These are phyloP conservation scores for Naegleria lovaniensis DNA, from an alignment of 208 protist genomes.

Conservation along the genomic window DNA sequence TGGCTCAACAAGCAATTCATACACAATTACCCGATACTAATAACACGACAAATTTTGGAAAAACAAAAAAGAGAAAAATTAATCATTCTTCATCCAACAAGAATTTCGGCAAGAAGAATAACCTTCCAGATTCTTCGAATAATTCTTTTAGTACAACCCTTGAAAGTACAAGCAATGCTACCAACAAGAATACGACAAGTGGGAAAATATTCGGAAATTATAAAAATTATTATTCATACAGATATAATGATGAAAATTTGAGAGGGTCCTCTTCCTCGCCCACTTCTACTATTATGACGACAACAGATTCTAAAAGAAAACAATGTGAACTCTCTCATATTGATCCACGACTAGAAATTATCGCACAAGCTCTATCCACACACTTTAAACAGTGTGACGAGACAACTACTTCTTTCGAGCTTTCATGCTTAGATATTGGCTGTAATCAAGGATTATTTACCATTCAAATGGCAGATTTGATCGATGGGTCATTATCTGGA, in stretches of 20 bases:
- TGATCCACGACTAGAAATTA: not conserved
- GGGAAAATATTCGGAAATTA: not conserved
- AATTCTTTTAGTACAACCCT: too few relatives aligned
- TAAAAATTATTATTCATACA: conserved; percentile 10
- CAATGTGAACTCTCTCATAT: not conserved
- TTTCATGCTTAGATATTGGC: conserved; percentile 45
- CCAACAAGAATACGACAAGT: too few relatives aligned
- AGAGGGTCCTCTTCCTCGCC: not conserved
- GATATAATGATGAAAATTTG: not conserved
- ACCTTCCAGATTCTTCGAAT: too few relatives aligned
- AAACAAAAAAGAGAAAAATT: too few relatives aligned
- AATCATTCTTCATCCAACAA: too few relatives aligned
- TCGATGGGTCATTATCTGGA: not conserved
- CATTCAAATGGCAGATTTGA: conserved; percentile 35
- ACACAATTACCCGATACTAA: too few relatives aligned
- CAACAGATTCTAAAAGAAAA: not conserved
- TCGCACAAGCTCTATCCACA: not conserved
- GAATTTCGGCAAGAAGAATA: too few relatives aligned
- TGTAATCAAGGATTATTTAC: conserved; percentile 52
- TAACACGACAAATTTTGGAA: too few relatives aligned
- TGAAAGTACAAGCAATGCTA: too few relatives aligned
- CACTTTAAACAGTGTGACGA: not conserved
- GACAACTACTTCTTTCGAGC: not conserved
- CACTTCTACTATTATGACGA: not conserved
- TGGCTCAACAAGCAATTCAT: too few relatives aligned